phyloP scores from a whole-genome alignment of 164 flowering plant species.

The Nymphaea thermarum region DNA sequence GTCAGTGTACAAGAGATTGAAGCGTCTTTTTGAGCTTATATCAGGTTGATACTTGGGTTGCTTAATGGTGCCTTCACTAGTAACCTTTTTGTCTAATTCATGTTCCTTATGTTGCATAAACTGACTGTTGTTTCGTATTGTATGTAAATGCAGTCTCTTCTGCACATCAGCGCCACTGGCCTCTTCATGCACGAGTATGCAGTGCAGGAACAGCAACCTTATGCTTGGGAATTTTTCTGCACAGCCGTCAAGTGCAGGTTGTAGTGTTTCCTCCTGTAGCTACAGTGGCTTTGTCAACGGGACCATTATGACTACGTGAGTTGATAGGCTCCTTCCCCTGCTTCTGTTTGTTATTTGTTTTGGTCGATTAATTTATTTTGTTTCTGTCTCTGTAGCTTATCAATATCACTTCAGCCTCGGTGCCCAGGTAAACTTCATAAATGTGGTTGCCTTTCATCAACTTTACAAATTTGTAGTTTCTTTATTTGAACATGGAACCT shows the following conservation, averaged over 20 bases:
- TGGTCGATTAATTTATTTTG: background rate
- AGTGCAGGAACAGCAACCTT: slow-evolving; percentile 76
- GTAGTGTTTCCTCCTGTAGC: slow-evolving; percentile 75
- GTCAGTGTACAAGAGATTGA: too few species aligned
- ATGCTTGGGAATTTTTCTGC: slow-evolving; percentile 70
- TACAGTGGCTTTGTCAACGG: slow-evolving; percentile 82
- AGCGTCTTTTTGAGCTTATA: too few species aligned
- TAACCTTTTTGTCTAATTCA: too few species aligned
- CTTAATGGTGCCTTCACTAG: too few species aligned
- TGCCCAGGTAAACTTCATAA: slow-evolving; percentile 65
- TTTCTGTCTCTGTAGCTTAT: slow-evolving; percentile 41
- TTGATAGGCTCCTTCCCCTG: background rate
- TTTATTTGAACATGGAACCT: background rate
- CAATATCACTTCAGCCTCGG: slow-evolving; percentile 80
- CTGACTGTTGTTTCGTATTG: slow-evolving; percentile 1
- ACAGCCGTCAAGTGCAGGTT: slow-evolving; percentile 64
- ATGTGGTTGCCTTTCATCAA: background rate
- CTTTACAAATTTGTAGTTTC: background rate
- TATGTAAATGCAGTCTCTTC: slow-evolving; percentile 42
- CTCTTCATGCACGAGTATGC: slow-evolving; percentile 95
- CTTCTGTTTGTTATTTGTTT: background rate
- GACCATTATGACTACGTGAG: slow-evolving; percentile 55
- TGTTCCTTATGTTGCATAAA: background rate
- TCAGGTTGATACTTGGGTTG: too few species aligned
- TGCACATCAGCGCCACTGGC: slow-evolving; percentile 82